Conservation (phyloP, 441 rosid genomes). For the Adansonia gregorii region DNA sequence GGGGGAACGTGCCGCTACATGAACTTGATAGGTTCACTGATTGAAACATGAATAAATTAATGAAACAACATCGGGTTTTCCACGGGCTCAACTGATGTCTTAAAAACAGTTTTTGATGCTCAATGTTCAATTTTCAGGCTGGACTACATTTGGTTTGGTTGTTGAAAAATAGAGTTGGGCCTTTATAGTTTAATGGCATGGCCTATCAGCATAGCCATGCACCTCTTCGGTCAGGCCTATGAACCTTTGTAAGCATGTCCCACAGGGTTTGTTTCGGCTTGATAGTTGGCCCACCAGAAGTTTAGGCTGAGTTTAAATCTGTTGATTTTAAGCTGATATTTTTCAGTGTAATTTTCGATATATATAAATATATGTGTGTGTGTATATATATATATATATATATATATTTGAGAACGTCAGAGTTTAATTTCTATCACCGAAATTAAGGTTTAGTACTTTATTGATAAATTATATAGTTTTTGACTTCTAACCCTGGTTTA, state of each 20-base stretch:
- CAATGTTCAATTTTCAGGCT: neutral
- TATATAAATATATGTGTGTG: no score
- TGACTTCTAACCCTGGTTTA: no score
- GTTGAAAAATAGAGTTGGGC: neutral
- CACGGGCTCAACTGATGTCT: neutral
- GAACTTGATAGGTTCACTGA: neutral
- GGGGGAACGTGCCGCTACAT: constrained; percentile 7
- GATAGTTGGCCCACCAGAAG: neutral
- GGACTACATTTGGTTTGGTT: neutral
- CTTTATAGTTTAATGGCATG: no score
- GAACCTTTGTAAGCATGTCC: neutral
- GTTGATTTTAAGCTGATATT: neutral
- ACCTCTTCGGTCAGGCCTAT: neutral
- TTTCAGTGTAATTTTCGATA: no score
- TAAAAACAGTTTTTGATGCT: neutral
- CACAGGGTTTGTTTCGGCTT: neutral
- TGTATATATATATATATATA: no score
- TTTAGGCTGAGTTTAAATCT: neutral
- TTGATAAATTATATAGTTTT: no score
- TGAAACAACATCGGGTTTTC: neutral
- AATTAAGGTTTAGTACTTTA: no score
- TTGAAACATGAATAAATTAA: constrained; percentile 9
- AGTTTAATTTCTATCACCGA: no score
- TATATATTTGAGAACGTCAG: no score
- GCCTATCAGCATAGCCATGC: neutral